phyloP scores from a whole-genome alignment of 176 grass and related monocot species.

The Otatea glauca region DNA sequence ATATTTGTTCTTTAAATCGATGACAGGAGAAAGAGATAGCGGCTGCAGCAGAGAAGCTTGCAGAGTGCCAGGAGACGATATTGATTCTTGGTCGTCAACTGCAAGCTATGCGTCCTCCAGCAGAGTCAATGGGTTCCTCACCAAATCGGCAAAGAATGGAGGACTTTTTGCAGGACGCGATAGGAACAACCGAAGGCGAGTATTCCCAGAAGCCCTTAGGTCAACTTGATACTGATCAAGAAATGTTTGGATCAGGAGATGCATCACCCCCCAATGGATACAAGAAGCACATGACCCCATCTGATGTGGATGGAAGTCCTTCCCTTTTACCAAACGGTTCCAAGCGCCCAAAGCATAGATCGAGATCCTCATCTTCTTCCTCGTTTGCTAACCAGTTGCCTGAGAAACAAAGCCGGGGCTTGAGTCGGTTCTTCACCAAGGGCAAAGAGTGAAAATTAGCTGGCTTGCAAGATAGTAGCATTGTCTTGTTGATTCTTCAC shows the following conservation, averaged over 20 bases:
- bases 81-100: constrained; percentile 88
- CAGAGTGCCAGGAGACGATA: constrained; percentile 96
- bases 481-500: constrained; percentile 36
- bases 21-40: constrained; percentile 84
- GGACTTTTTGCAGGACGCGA: constrained; percentile 58
- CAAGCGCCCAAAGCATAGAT: constrained; percentile 83
- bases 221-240: constrained; percentile 55
- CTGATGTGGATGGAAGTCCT: constrained; percentile 62
- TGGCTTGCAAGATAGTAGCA: constrained; percentile 15
- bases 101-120: constrained; percentile 79
- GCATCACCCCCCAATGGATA: constrained; percentile 67
- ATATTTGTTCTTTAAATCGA: constrained; percentile 20
- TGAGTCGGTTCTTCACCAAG: constrained; percentile 91
- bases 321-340: constrained; percentile 63
- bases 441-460: constrained; percentile 60
- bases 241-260: constrained; percentile 45
- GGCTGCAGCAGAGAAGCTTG: constrained; percentile 91
- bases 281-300: constrained; percentile 50
- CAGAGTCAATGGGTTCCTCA: constrained; percentile 58
- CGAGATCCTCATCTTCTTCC: constrained; percentile 69
- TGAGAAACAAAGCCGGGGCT: constrained; percentile 79
- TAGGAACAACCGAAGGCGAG: constrained; percentile 45
- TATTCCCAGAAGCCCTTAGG: constrained; percentile 51
- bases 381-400: constrained; percentile 61
- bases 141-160: constrained; percentile 63